Evolutionary conservation across 345 rosid species (phyloP).

Genomic region (Populus ilicifolia): DNA sequence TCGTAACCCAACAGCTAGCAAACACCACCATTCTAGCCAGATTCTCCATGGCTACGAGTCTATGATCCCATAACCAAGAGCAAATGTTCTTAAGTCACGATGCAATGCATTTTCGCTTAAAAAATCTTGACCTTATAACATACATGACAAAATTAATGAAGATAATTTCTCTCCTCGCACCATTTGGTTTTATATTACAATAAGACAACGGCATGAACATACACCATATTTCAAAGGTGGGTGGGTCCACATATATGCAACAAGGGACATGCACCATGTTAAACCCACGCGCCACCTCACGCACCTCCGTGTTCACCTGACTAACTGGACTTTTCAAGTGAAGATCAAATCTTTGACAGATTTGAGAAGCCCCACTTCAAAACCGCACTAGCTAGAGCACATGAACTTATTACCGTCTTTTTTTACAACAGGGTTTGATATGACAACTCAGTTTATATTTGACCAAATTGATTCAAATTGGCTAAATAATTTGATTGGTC

Average conservation of each 20-base stretch:
- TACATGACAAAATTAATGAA: background rate
- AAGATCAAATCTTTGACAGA: background rate
- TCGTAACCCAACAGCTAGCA: background rate
- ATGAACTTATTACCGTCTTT: background rate
- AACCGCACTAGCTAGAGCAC: conserved; percentile 5
- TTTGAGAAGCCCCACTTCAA: conserved; percentile 10
- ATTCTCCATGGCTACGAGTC: background rate
- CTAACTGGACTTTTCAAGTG: conserved; percentile 21
- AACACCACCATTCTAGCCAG: background rate
- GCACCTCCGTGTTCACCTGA: background rate
- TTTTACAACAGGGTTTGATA: background rate
- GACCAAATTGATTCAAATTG: background rate
- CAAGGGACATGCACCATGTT: background rate
- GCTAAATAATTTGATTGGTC: background rate
- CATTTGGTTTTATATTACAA: background rate
- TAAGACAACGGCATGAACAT: conserved; percentile 3
- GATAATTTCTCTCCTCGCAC: background rate
- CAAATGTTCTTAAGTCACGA: background rate
- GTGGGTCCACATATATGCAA: conserved; percentile 8
- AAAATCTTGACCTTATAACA: background rate
- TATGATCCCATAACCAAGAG: background rate
- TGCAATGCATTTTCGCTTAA: background rate
- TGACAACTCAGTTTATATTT: background rate
- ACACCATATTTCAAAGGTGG: background rate
- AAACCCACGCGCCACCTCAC: conserved; percentile 18